Base-by-base conservation (phyloP, 768 basidiomycete genomes). In the Hortiboletus campestris region DNA sequence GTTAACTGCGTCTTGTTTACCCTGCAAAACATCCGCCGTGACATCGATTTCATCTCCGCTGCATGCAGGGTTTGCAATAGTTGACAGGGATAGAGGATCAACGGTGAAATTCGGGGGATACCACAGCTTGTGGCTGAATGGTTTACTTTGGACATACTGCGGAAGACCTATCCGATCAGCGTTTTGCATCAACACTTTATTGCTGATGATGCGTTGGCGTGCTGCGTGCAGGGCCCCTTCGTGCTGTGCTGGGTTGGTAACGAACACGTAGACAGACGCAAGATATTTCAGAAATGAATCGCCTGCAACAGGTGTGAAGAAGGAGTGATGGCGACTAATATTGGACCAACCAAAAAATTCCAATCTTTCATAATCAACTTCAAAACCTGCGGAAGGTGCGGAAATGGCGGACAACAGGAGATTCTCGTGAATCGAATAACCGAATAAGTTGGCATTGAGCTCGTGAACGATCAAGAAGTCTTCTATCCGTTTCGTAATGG, bases 231-330 rank as follows among this genome's bases (percentile, higher is more conserved):
- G 67, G 12, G 78, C 77, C 6, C 88, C 85, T 69, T 92, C 91
- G 59, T 78, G 78, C 42, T 78, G 75, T 11, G 76, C 73, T 6
- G 90, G 88, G 61, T 84, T 78, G 28, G 80, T 81, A 43, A 87
- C 87, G 64, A 88, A 92, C 31, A 88, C 78, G 66, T 89, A 88
- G 55, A 86, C 76, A 12, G 90, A 86, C 8, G 84, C 78, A 44
- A 93, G 69, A 64, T 86, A 87, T 70, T 95, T 95, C 58, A 95
- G 74, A 67, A 89, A 90, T 22, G 90, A 83, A 70, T 94, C 93
- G 31, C 92, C 91, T 69, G 50, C 4, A 56, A 55, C 29, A 51
- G 39, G 42, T 48, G 49, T 66, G 31, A 61, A 40, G 61, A 29
- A 42, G 57, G 22, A 47, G 38, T 50, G 32, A 52, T 49, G 28